Percentiles rank a stretch among this genome's conserved stretches.
These are phyloP conservation scores for Blastocladiella britannica DNA, from an alignment of 192 early-diverging fungal genomes.

Conservation along the genomic window DNA sequence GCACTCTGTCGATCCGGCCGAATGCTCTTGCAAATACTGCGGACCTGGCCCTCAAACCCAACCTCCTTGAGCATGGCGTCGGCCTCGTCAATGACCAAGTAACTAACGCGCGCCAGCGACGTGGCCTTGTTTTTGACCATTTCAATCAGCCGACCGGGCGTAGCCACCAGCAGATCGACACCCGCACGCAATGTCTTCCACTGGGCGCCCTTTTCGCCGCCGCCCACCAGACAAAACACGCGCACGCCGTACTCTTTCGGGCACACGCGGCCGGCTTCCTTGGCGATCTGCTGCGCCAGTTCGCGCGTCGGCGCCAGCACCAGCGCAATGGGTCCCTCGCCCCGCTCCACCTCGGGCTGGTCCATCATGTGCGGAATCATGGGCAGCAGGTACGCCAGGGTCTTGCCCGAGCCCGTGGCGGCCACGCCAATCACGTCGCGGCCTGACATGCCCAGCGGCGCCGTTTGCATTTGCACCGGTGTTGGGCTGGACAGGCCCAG, in stretches of 20 bases:
- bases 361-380: slow-evolving; percentile 76
- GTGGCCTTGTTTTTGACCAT: slow-evolving; percentile 75
- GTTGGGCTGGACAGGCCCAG: slow-evolving; percentile 49
- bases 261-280: slow-evolving; percentile 59
- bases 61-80: slow-evolving; percentile 35
- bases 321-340: slow-evolving; percentile 64
- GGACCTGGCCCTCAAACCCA: slow-evolving; percentile 48
- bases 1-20: slow-evolving; percentile 61
- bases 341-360: slow-evolving; percentile 45
- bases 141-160: slow-evolving; percentile 71
- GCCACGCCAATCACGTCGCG: slow-evolving; percentile 70
- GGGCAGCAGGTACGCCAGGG: slow-evolving; percentile 60
- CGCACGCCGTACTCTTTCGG: slow-evolving; percentile 49
- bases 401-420: slow-evolving; percentile 72
- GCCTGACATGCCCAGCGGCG: slow-evolving; percentile 53
- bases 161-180: slow-evolving; percentile 59
- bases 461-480: slow-evolving; percentile 55
- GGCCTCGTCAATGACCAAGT: slow-evolving; percentile 27
- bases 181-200: slow-evolving; percentile 52
- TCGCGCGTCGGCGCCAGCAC: slow-evolving; percentile 60
- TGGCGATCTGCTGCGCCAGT: slow-evolving; percentile 54
- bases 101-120: slow-evolving; percentile 46
- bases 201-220: slow-evolving; percentile 62
- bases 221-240: slow-evolving; percentile 52
- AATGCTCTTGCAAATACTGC: slow-evolving; percentile 56